A percentile compares a stretch with the other conserved stretches of the same genome.
Evolutionary conservation across 441 rosid genomes (phyloP).

Genomic region (Erysimum cheiri): DNA sequence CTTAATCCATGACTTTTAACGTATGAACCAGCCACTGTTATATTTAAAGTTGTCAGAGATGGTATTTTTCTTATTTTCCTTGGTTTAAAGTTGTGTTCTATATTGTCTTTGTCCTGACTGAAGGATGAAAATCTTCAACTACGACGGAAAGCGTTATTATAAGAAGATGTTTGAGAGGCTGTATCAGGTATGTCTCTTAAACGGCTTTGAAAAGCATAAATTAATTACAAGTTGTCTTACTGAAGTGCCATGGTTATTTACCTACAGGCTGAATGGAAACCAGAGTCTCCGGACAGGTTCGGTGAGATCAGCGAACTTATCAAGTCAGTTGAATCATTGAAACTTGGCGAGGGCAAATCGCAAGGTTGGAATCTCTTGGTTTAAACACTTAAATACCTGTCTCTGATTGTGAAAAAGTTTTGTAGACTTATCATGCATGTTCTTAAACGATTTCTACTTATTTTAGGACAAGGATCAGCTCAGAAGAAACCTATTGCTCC

Average conservation of each 20-base stretch:
- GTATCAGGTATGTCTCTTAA: slow-evolving; percentile 67
- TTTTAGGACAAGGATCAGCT: slow-evolving; percentile 69
- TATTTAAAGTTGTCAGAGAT: neutral
- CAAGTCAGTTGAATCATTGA: slow-evolving; percentile 67
- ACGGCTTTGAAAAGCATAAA: slow-evolving; percentile 7
- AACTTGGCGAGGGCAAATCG: slow-evolving; percentile 63
- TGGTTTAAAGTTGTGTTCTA: slow-evolving; percentile 2
- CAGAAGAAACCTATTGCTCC: slow-evolving; percentile 54
- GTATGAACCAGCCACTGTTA: neutral
- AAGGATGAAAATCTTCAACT: slow-evolving; percentile 86
- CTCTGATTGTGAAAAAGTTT: slow-evolving; percentile 10
- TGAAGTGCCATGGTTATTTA: slow-evolving; percentile 11
- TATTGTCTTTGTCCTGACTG: slow-evolving; percentile 34
- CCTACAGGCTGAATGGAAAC: slow-evolving; percentile 90
- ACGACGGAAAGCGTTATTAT: slow-evolving; percentile 76
- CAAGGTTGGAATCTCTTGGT: slow-evolving; percentile 56
- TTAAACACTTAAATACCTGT: slow-evolving; percentile 9
- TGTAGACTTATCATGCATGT: slow-evolving; percentile 10
- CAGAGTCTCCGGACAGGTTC: slow-evolving; percentile 72
- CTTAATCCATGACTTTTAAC: neutral
- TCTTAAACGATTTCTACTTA: slow-evolving; percentile 22
- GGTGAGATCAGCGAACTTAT: slow-evolving; percentile 72
- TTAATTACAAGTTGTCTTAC: neutral
- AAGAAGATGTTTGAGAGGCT: slow-evolving; percentile 84
- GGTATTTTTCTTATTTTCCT: neutral